A percentile compares a stretch with the other conserved stretches of the same genome.
Evolutionary conservation across 148 eudicot species (phyloP).

Genomic region (Amaranthus hypochondriacus): DNA sequence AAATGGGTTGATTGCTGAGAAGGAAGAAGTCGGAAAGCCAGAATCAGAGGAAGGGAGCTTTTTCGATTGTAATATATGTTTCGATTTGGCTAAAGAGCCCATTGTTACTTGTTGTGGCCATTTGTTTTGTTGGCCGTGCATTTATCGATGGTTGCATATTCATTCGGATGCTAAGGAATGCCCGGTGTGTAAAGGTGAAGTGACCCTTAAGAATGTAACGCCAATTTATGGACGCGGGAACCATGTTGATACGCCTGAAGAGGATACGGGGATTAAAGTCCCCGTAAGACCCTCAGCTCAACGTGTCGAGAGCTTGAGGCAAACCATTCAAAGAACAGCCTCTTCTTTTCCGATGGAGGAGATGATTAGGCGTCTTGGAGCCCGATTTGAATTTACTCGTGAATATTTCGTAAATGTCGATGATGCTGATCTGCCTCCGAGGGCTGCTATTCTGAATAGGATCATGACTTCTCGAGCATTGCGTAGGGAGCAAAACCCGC

Average conservation of each 20-base stretch:
- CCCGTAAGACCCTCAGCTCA: constrained; percentile 70
- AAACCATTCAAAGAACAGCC: constrained; percentile 66
- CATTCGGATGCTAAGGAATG: constrained; percentile 88
- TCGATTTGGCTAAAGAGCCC: constrained; percentile 86
- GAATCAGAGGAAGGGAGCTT: constrained; percentile 51
- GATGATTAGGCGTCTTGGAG: constrained; percentile 83
- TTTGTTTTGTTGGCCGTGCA: constrained; percentile 95
- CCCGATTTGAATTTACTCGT: constrained; percentile 56
- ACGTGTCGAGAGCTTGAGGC: constrained; percentile 85
- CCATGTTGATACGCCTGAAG: constrained; percentile 30
- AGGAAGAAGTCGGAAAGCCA: constrained; percentile 51
- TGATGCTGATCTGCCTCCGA: constrained; percentile 40
- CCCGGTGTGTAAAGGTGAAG: constrained; percentile 95
- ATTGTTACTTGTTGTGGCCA: constrained; percentile 97
- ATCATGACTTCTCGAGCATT: constrained; percentile 60
- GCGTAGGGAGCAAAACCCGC: constrained; percentile 50
- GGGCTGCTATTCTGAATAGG: constrained; percentile 54
- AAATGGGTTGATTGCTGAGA: constrained; percentile 35
- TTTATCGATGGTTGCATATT: constrained; percentile 80
- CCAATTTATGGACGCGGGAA: constrained; percentile 87
- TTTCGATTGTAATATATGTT: constrained; percentile 89
- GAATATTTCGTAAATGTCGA: constrained; percentile 44
- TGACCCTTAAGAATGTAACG: constrained; percentile 60
- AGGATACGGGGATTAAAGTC: constrained; percentile 47
- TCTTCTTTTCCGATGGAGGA: constrained; percentile 73